A percentile compares a stretch with the other conserved stretches of the same genome.
These are phyloP conservation scores for Paraphaeosphaeria sporulosa DNA, from an alignment of 2,329 filamentous ascomycete species.

Conservation along the genomic window DNA sequence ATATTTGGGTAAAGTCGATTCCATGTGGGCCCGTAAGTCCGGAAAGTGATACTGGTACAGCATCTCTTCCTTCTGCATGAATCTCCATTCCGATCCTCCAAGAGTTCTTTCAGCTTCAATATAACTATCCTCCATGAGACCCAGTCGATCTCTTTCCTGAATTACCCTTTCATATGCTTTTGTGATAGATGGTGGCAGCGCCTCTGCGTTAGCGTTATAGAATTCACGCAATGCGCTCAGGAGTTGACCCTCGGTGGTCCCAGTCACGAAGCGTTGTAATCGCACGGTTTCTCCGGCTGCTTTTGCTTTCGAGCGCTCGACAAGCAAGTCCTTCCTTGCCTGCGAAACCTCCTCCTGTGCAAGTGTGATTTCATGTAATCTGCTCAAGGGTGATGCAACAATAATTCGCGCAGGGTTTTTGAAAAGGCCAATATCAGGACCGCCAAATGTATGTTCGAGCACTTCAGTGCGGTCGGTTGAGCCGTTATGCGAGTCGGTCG, in stretches of 20 bases:
- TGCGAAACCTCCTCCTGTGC: slow-evolving; percentile 14
- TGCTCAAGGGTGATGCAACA: not conserved
- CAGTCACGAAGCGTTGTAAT: slow-evolving; percentile 16
- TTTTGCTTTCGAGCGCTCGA: slow-evolving; percentile 20
- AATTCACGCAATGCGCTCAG: slow-evolving; percentile 21
- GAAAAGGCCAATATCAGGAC: not conserved
- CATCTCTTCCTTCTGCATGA: slow-evolving; percentile 25
- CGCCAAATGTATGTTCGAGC: not conserved
- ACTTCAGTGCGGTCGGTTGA: not conserved
- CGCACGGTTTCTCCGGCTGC: slow-evolving; percentile 14
- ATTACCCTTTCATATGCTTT: slow-evolving; percentile 19
- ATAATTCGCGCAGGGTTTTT: not conserved
- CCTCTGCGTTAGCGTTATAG: slow-evolving; percentile 11
- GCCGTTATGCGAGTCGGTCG: not conserved
- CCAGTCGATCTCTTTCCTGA: slow-evolving; percentile 23
- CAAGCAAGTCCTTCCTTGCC: slow-evolving; percentile 17
- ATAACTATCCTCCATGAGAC: slow-evolving; percentile 27
- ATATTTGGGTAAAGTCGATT: not conserved
- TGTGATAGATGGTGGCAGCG: slow-evolving; percentile 14
- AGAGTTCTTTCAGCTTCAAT: slow-evolving; percentile 23
- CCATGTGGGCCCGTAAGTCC: slow-evolving; percentile 4
- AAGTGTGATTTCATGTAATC: slow-evolving; percentile 7
- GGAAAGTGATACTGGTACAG: slow-evolving; percentile 30
- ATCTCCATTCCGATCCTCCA: slow-evolving; percentile 27
- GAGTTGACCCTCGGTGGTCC: slow-evolving; percentile 21